Base-by-base conservation (phyloP, 2,329 filamentous ascomycete species). In the Graphiopsis chlorocephala region DNA sequence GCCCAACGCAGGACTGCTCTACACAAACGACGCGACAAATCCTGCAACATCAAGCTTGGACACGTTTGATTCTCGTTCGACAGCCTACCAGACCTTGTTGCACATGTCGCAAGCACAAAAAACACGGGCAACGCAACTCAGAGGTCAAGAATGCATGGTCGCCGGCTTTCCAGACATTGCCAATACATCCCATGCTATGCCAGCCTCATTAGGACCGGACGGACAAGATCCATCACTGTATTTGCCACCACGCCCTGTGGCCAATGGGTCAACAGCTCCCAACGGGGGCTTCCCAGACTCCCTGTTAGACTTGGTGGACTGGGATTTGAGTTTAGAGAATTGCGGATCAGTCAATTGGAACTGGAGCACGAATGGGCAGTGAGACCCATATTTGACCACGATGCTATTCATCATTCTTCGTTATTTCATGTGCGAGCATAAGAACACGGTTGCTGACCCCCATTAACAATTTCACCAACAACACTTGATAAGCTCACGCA, bases 391-490 rank as follows among this genome's bases (percentile, higher is more conserved):
- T 25, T 53, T 53, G n/a, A 53, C 48, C 23, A 25, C 48, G 25
- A 26, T 53, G 48, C 28, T 53, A 53, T 53, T 53, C 48, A 53
- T 53, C 28, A 53, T 53, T 53, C 48, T 53, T 53, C 48, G 28
- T 53, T 53, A 53, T 53, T 29, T 53, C 48, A 29, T 53, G 25
- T 53, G 25, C 48, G 28, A 53, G 48, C 48, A 28, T 29, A n/a
- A n/a, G 28, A 53, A 53, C 23, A 53, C 48, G 23, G 28, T 29
- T 17, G 25, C 48, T 53, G 28, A 53, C n/a, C n/a, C n/a, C n/a
- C n/a, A n/a, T n/a, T n/a, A 53, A 25, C 48, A 20, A 53, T 53
- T 25, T 29, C n/a, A n/a, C n/a, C n/a, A n/a, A n/a, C n/a, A 53
- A 53, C 48, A 53, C 48, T 53, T 25, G 23, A 53, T 53, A 25